These are phyloP conservation scores for Solanum pennellii DNA, from an alignment of 257 asterid genomes.

Conservation along the genomic window DNA sequence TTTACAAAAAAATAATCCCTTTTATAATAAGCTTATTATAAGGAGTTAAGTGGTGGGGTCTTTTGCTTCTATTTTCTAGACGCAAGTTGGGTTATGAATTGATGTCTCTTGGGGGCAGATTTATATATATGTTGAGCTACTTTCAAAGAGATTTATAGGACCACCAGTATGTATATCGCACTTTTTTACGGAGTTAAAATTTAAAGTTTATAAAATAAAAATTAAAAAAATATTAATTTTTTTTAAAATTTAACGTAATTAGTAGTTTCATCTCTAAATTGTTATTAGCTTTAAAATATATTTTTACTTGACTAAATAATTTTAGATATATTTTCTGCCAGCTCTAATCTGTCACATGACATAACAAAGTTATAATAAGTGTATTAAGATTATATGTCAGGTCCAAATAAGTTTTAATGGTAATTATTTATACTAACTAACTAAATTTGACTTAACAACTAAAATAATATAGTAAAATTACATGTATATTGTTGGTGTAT, in stretches of 20 bases:
- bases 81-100: conserved; percentile 37
- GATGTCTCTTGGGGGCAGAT: conserved; percentile 12
- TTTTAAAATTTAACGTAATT: no score
- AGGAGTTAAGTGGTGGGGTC: conserved; percentile 43
- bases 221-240: rapidly evolving
- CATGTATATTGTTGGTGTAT: not conserved
- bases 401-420: not conserved
- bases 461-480: not conserved
- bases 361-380: not conserved
- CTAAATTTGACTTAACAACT: not conserved
- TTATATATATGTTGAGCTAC: not conserved
- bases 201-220: not conserved
- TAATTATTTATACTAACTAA: not conserved
- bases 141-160: conserved; percentile 12
- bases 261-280: no score
- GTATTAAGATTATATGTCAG: not conserved
- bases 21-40: not conserved
- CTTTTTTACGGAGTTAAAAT: not conserved
- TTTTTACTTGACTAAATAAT: not conserved
- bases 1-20: not conserved
- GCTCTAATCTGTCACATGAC: no score
- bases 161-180: not conserved
- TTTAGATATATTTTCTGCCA: no score
- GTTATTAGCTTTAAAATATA: no score
- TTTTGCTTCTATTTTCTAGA: conserved; percentile 8